A percentile compares a stretch with the other conserved stretches of the same genome.
These are phyloP conservation scores for Raffaelea albimanens DNA, from an alignment of 2,329 filamentous ascomycete species.

Conservation along the genomic window DNA sequence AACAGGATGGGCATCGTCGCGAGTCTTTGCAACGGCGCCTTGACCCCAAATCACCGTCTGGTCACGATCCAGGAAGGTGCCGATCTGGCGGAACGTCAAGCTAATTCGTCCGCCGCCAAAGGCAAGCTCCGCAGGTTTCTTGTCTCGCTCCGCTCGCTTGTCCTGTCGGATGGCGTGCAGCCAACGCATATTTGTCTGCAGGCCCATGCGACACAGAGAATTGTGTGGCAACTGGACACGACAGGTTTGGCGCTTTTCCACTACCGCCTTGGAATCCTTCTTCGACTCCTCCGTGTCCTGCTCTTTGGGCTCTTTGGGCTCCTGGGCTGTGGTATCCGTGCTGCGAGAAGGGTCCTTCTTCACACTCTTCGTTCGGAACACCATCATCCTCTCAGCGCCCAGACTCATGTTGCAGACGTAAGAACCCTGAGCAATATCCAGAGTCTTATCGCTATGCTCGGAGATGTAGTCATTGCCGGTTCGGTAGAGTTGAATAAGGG, in stretches of 20 bases:
- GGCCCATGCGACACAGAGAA: conserved; percentile 75
- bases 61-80: conserved; percentile 66
- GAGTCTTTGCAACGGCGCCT: conserved; percentile 64
- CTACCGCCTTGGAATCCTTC: conserved; percentile 12
- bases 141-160: conserved; percentile 61
- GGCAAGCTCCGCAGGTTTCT: conserved; percentile 59
- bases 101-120: conserved; percentile 74
- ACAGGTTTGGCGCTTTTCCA: conserved; percentile 44
- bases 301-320: conserved; percentile 6
- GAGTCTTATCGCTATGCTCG: conserved; percentile 93
- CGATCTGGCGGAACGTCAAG: conserved; percentile 83
- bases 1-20: conserved; percentile 49
- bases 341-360: conserved; percentile 28
- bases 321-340: conserved; percentile 7
- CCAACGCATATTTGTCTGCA: conserved; percentile 76
- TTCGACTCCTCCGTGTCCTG: background rate
- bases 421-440: conserved; percentile 74
- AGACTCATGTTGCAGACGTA: conserved; percentile 89
- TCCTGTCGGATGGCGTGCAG: conserved; percentile 88
- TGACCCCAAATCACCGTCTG: conserved; percentile 77
- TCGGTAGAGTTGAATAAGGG: conserved; percentile 88
- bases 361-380: conserved; percentile 70
- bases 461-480: conserved; percentile 83
- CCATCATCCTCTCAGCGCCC: conserved; percentile 86
- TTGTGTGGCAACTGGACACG: conserved; percentile 76